These are phyloP conservation scores for Pistacia vera DNA, from an alignment of 345 rosid species.

Conservation along the genomic window DNA sequence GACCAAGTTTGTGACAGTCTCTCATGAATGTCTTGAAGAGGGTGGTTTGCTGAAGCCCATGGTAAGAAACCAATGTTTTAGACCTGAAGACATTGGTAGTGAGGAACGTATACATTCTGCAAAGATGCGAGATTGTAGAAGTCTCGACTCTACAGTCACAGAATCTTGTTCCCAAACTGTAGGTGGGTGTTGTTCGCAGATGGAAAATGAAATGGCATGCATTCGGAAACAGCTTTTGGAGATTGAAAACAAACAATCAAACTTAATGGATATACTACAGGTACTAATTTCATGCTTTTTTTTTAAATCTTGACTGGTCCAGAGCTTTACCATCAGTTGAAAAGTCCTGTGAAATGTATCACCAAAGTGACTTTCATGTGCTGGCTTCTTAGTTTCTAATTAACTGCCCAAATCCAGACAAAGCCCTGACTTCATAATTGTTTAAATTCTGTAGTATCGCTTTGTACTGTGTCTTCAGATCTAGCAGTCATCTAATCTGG, in stretches of 20 bases:
- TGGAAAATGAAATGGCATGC: conserved; percentile 64
- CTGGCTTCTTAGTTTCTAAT: conserved; percentile 4
- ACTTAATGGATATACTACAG: conserved; percentile 76
- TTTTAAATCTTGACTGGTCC: not conserved
- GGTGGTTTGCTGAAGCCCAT: conserved; percentile 39
- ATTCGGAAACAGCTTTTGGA: conserved; percentile 77
- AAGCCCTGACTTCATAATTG: not conserved
- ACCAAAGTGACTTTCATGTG: not conserved
- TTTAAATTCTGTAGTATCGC: not conserved
- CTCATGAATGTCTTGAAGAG: conserved; percentile 44
- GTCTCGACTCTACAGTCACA: conserved; percentile 77
- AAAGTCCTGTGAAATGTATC: not conserved
- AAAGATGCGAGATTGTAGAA: conserved; percentile 55
- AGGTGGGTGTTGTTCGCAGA: conserved; percentile 61
- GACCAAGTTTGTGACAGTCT: conserved; percentile 54
- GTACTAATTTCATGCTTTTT: conserved; percentile 35
- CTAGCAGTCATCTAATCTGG: not conserved
- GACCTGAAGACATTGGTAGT: conserved; percentile 44
- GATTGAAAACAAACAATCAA: conserved; percentile 75
- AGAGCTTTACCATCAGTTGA: not conserved
- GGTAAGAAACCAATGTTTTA: conserved; percentile 45
- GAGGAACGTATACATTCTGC: conserved; percentile 49
- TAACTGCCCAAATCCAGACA: not conserved
- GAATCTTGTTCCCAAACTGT: conserved; percentile 52
- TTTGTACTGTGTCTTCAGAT: not conserved